Evolutionary conservation across 345 rosid species (phyloP), one percentile per base, ranked within the genome.

Genomic region (Carallia brachiata): DNA sequence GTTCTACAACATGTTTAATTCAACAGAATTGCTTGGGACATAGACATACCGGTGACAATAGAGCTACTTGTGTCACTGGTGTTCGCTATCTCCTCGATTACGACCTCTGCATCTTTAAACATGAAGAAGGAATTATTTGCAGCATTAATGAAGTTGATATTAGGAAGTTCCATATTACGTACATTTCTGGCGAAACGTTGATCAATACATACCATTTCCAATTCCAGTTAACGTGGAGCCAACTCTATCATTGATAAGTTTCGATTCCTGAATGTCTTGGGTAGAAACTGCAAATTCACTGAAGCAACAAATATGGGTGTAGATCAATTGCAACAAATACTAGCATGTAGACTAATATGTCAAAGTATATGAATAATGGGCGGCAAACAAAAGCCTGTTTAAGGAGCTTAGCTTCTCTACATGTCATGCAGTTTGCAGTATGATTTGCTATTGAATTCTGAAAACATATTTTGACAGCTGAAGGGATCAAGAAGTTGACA

Each of bases 221-320:
- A 16, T 57, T 13, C 16, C 48, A 7, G 2, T 56, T 3, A 54
- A 6, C 30, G 1, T 6, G 9, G 44, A 44, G 88, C 74, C 30
- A 75, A 61, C 63, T 40, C 28, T 52, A 32, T 69, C 67, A 48
- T 83, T 70, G 1, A 58, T 15, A 69, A 55, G 36, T 63, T 36
- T 31, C 84, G 82, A 70, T 61, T 79, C 75, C 16, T 70, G 84
- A 73, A 68, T 84, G 63, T 34, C 55, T 40, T 62, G 83, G 5
- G 64, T 63, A 34, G 89, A 84, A 82, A 59, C 73, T 52, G 74
- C 71, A 89, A 70, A 61, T 78, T 78, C 75, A 81, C 98, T 90
- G 90, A 73, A 36, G 76, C 57, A 37, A 36, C 32, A 12, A 2
- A 27, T 19, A 62, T n/a, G 28, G 31, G 5, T 28, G 4, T 6